Percentiles rank a stretch among this genome's conserved stretches.
These are phyloP conservation scores for Solanum chacoense DNA, from an alignment of 305 asterid species.

Conservation along the genomic window DNA sequence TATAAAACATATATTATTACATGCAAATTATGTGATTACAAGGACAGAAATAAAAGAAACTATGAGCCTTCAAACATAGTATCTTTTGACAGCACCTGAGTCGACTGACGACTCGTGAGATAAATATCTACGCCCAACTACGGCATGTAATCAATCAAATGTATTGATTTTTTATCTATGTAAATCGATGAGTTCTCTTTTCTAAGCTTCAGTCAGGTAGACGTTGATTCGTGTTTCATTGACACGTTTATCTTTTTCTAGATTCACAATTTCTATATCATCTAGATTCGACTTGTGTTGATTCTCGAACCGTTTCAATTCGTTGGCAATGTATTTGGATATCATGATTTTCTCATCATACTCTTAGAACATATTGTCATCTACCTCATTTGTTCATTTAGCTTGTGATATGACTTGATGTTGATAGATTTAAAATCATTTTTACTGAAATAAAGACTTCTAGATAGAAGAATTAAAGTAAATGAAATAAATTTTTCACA, in stretches of 20 bases:
- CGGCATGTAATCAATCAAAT: not conserved
- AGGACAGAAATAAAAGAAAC: not conserved
- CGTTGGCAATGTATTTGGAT: not conserved
- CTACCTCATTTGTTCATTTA: not conserved
- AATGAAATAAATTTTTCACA: not conserved
- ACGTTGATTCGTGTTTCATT: not conserved
- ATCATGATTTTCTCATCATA: not conserved
- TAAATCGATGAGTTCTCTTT: not conserved
- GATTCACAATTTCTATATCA: not conserved
- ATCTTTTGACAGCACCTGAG: not conserved
- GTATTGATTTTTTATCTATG: not conserved
- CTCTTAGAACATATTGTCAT: not conserved
- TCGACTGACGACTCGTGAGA: not conserved
- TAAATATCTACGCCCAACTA: not conserved
- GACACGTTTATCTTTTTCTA: not conserved
- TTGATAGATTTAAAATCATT: too few relatives aligned
- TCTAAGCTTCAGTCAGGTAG: not conserved
- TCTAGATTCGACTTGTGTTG: not conserved
- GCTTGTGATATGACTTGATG: not conserved
- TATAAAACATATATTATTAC: too few relatives aligned
- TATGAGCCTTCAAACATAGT: not conserved
- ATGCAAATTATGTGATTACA: not conserved
- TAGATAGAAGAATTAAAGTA: not conserved
- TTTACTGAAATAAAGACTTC: not conserved
- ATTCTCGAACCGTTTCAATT: not conserved